Evolutionary conservation across 2,329 filamentous ascomycete species (phyloP), one percentile per base, ranked within the genome.

Genomic region (Golovinomyces cichoracearum): DNA sequence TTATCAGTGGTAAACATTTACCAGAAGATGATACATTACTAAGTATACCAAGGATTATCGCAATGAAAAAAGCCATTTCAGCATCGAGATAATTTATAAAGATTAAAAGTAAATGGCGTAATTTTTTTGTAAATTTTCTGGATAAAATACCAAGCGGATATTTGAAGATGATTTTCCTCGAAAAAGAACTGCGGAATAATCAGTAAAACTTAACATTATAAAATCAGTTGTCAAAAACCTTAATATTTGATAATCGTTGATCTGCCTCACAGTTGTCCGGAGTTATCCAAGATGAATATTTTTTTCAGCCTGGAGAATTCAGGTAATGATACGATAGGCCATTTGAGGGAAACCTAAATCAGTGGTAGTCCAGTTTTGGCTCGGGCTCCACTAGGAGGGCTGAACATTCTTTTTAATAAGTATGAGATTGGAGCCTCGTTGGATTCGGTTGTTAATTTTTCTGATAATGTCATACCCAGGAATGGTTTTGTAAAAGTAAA

Each of bases 1-100:
- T 98, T 61, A 84, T 85, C 51, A 90, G 81, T 60, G 90, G 90
- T 45, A 83, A 93, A 57, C 65, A 74, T 53, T 74, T 80, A 68
- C 74, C 74, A 9, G 58, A 63, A 25, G 68, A 75, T 31, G 54
- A 60, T 38, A 54, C 51, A 50, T 51, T 50, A 25, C 54, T 62
- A n/a, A 58, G 60, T 50, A 47, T 62, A n/a, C 51, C 47, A 13
- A 57, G 53, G 22, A 56, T 60, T 23, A 54, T 62, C 22, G 50
- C 50, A 1, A 56, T 56, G 17, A 53, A 49, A 49, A 56, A 54
- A 49, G 53, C 53, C 6, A 56, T 61, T 38, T 54, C 56, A 48
- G 31, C 31, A 15, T 33, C n/a, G 10, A 33, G n/a, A 33, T 15
- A 33, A 33, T 15, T 15, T 1, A 33, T 15, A 5, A 15, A 33